These are phyloP conservation scores for Gyrodon lividus DNA, from an alignment of 768 basidiomycete species.

Conservation along the genomic window DNA sequence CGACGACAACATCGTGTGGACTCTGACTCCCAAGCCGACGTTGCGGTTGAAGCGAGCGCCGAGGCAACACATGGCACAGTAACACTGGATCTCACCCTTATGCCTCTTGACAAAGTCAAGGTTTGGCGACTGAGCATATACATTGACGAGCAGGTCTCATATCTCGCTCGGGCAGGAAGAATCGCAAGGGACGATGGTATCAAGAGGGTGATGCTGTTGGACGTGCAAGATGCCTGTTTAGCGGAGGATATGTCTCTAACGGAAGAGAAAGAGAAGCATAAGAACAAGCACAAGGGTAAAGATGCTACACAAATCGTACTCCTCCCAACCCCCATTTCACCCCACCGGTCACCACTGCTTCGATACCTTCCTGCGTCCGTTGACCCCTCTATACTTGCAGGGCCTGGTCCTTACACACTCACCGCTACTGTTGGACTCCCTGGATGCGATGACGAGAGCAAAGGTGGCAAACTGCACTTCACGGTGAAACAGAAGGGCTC, in stretches of 20 bases:
- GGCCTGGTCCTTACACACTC: slow-evolving; percentile 27
- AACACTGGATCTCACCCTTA: slow-evolving; percentile 73
- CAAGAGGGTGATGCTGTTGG: slow-evolving; percentile 13
- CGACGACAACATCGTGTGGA: background rate
- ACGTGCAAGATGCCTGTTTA: slow-evolving; percentile 17
- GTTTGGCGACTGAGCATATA: slow-evolving; percentile 70
- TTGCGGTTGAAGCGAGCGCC: slow-evolving; percentile 5
- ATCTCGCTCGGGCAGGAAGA: background rate
- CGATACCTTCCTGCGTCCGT: slow-evolving; percentile 8
- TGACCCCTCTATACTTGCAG: slow-evolving; percentile 24
- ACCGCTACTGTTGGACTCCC: slow-evolving; percentile 18
- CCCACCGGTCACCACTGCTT: slow-evolving; percentile 29
- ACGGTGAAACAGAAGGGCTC: slow-evolving; percentile 69
- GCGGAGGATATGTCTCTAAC: slow-evolving; percentile 9
- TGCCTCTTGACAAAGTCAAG: slow-evolving; percentile 86
- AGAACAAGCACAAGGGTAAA: slow-evolving; percentile 16
- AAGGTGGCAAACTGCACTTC: slow-evolving; percentile 53
- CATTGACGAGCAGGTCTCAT: slow-evolving; percentile 56
- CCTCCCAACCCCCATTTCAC: slow-evolving; percentile 29
- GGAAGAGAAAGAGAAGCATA: slow-evolving; percentile 6
- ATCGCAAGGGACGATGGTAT: slow-evolving; percentile 5
- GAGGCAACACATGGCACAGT: slow-evolving; percentile 50
- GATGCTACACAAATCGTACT: slow-evolving; percentile 16
- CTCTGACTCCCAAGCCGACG: background rate
- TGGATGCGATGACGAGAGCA: slow-evolving; percentile 6